Base-by-base conservation (phyloP, 164 flowering plant species). In the Sedum album region DNA sequence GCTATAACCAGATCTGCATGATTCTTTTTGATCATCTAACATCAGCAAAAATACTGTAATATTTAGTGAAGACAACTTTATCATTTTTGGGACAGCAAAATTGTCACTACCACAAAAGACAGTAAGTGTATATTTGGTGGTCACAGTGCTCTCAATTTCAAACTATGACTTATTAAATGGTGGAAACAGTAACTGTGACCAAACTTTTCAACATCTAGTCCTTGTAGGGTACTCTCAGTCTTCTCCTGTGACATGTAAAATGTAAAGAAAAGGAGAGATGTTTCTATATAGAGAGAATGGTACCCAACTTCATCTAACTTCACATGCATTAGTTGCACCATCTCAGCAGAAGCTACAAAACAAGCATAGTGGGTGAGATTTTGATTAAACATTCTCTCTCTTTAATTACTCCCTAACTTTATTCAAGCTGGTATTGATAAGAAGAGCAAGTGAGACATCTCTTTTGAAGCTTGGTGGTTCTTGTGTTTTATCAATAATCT, bases 341-440 rank as follows among this genome's bases (percentile, higher is more conserved):
- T 23, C 60, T 55, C 60, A 55, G 60, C 60, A 23, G 60, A 57
- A 26, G 33, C 62, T 28, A 57, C 33, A 57, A 57, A 57, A 57
- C 62, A 57, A 57, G 33, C 33, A 28, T 28, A 57, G 62, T 57
- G 62, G 62, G 62, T 57, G 62, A 57, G 62, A 57, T 57, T n/a
- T 11, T 57, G 20, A 57, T 57, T 28, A 10, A 57, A 26, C 10
- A 28, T 26, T 26, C 62, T 57, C 6, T 23, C 31, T 28, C 62
- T 28, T 33, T 28, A 13, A 33, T 26, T n/a, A n/a, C n/a, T 33
- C 33, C 28, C 31, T 18, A 26, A 11, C 33, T 20, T 57, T 57
- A 30, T 57, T 57, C 62, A 26, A 13, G 31, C 33, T 57, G 1
- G 33, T 28, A 18, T 57, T 57, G 15, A 23, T 55, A 25, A 23